Evolutionary conservation across 1,284 basidiomycete genomes (phyloP).

Genomic region (Omphalotus olearius): DNA sequence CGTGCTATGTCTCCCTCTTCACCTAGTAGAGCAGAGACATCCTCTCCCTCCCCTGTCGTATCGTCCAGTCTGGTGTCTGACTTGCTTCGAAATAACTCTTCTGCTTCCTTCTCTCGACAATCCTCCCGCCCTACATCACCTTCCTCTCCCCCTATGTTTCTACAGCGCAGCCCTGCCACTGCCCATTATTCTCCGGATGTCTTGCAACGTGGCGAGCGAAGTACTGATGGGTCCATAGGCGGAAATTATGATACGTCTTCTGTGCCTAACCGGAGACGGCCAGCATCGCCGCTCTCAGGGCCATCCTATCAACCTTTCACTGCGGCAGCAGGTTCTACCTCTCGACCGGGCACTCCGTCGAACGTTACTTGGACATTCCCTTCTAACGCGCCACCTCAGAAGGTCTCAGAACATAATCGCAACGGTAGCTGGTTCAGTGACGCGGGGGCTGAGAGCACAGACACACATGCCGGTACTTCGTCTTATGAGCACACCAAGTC

Average conservation of each 20-base stretch:
- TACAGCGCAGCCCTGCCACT: conserved; percentile 50
- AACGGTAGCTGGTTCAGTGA: conserved; percentile 58
- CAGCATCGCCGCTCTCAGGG: conserved; percentile 61
- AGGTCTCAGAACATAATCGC: conserved; percentile 43
- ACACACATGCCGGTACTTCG: conserved; percentile 24
- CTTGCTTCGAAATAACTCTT: neutral
- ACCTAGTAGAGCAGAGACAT: conserved; percentile 7
- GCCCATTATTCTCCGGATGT: conserved; percentile 59
- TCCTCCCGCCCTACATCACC: conserved; percentile 37
- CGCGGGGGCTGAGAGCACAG: conserved; percentile 26
- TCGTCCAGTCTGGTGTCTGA: conserved; percentile 31
- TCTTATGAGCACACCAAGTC: conserved; percentile 38
- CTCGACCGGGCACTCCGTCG: conserved; percentile 69
- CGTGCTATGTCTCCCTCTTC: conserved; percentile 62
- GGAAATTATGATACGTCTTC: conserved; percentile 40
- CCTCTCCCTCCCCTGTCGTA: conserved; percentile 26
- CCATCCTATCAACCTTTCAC: conserved; percentile 55
- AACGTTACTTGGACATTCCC: conserved; percentile 59
- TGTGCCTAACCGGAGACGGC: conserved; percentile 49
- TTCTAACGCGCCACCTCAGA: conserved; percentile 27
- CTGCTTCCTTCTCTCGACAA: conserved; percentile 2
- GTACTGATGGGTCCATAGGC: conserved; percentile 27
- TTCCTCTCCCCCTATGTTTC: conserved; percentile 45
- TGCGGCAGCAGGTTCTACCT: conserved; percentile 18
- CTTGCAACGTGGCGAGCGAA: conserved; percentile 25